Base-by-base conservation (phyloP, 2,329 filamentous ascomycete genomes). In the Xylaria multiplex region DNA sequence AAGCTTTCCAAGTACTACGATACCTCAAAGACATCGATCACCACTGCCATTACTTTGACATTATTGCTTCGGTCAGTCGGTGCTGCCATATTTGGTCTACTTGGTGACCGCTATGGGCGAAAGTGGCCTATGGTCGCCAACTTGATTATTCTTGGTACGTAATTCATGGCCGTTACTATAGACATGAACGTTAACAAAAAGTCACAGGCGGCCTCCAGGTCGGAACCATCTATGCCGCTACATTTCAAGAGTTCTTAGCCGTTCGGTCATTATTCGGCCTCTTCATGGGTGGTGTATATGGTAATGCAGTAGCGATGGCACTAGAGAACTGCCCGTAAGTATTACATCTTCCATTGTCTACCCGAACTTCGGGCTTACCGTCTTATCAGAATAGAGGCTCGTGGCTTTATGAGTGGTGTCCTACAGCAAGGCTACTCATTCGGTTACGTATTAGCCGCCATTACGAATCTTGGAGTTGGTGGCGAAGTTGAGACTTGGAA, bases 71-170 rank as follows among this genome's bases (percentile, higher is more conserved):
- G 92, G 40, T 92, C 90, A 11, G 80, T 94, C 32, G 93, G 93
- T 8, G 92, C 92, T 3, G 89, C 90, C 22, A 74, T 87, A 74
- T 96, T 96, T 69, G 93, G 93, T 65, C 81, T 95, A 24, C 88
- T 90, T 1, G 90, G 91, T 70, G 93, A 96, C 78, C 88, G 88
- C 70, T 96, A 88, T 76, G 93, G 93, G 6, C 87, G 92, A 62
- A 95, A 94, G 80, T 93, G 91, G 89, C 91, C 92, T 50, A 92
- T 94, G 90, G 89, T 94, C 8, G 72, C 88, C 72, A 95, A 95
- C 82, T 91, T 94, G 88, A 81, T 93, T 65, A 80, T 93, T 27
- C 83, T 92, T 3, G 89, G 89, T 77, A 69, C 22, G 65, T 13
- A 14, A 35, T 24, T 19, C 14, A 27, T 40, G 22, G 11, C 13